Percentiles rank a stretch among this genome's conserved stretches.
Evolutionary conservation across 176 grass and related monocot species (phyloP).

Genomic region (Lolium perenne): DNA sequence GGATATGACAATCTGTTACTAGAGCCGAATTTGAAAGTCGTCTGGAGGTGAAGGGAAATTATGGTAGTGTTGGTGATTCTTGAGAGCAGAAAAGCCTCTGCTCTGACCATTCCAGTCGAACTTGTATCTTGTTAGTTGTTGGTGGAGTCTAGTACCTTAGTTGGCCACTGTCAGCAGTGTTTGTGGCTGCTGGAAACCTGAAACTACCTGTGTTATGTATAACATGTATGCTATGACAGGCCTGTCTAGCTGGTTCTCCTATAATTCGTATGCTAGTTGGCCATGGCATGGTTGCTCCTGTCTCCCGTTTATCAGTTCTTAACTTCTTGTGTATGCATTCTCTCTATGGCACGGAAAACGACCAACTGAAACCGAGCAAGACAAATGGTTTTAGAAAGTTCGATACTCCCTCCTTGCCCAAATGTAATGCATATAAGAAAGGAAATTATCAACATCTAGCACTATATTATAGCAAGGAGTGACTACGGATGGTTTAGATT

Average conservation of each 20-base stretch:
- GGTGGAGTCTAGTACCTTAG: constrained; percentile 29
- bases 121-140: constrained; percentile 41
- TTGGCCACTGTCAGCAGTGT: constrained; percentile 30
- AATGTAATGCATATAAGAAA: too few relatives aligned
- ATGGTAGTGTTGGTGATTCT: constrained; percentile 34
- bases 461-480: too few relatives aligned
- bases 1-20: constrained; percentile 64
- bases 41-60: constrained; percentile 45
- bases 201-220: constrained; percentile 26
- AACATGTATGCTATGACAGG: constrained; percentile 35
- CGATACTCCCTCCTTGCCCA: too few relatives aligned
- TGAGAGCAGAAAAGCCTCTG: not conserved
- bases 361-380: too few relatives aligned
- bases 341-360: too few relatives aligned
- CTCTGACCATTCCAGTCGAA: constrained; percentile 18
- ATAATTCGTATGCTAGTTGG: not conserved
- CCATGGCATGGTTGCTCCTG: not conserved
- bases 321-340: too few relatives aligned
- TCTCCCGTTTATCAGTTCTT: not conserved
- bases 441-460: too few relatives aligned
- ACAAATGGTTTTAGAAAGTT: too few relatives aligned
- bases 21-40: constrained; percentile 18
- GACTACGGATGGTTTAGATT: too few relatives aligned
- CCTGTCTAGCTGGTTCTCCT: constrained; percentile 27
- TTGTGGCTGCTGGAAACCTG: constrained; percentile 27